Conservation (phyloP, 2,329 filamentous ascomycete species). For the Microsporum audouinii region DNA sequence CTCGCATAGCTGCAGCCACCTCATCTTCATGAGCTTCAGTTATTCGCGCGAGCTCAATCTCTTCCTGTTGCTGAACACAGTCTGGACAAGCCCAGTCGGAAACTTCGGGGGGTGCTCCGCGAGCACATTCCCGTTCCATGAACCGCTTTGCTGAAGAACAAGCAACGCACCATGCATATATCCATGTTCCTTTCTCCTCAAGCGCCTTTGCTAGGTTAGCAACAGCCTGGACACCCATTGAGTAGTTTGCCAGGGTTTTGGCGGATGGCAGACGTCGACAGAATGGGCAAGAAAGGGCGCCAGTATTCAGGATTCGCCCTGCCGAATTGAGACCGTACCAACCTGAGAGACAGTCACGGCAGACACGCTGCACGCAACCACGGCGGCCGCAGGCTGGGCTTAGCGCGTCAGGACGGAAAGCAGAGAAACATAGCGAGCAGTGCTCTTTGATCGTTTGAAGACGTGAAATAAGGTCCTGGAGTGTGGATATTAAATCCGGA, state of each 20-base stretch:
- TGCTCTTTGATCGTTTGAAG: conserved; percentile 30
- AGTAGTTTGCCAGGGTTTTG: conserved; percentile 26
- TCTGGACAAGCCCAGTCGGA: conserved; percentile 34
- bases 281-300: conserved; percentile 42
- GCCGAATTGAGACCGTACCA: conserved; percentile 41
- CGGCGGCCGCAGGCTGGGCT: conserved; percentile 36
- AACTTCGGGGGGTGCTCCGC: conserved; percentile 30
- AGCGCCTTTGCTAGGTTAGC: conserved; percentile 32
- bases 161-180: conserved; percentile 40
- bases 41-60: conserved; percentile 7
- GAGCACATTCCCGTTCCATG: conserved; percentile 37
- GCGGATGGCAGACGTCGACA: conserved; percentile 37
- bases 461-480: conserved; percentile 30
- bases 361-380: conserved; percentile 37
- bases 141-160: conserved; percentile 36
- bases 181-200: conserved; percentile 32
- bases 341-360: conserved; percentile 28
- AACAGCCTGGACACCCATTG: conserved; percentile 27
- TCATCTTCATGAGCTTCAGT: neutral
- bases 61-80: conserved; percentile 20
- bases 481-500: conserved; percentile 23
- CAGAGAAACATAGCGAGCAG: conserved; percentile 40
- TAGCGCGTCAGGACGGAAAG: conserved; percentile 27
- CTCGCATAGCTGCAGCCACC: neutral
- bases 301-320: conserved; percentile 38